Percentiles rank a stretch among this genome's conserved stretches.
Conservation (phyloP, 164 flowering plant genomes). For the Vitis riparia region DNA sequence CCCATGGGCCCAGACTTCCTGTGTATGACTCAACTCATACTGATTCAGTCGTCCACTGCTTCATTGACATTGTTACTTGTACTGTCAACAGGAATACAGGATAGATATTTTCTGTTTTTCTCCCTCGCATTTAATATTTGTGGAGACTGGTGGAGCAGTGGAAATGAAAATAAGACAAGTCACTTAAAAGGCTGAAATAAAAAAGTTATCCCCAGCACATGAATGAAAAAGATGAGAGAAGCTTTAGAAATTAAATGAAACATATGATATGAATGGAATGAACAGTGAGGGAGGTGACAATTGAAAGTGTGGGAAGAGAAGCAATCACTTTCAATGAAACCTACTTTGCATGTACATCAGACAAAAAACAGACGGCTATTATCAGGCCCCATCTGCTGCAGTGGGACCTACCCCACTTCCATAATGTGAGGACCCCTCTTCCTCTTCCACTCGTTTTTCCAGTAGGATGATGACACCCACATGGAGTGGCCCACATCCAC, state of each 20-base stretch:
- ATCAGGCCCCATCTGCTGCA: background rate
- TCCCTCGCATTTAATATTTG: too few species aligned
- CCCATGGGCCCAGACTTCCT: too few species aligned
- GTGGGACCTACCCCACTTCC: conserved; percentile 22
- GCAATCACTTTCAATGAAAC: conserved; percentile 23
- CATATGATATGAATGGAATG: conserved; percentile 6
- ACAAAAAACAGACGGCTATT: conserved; percentile 21
- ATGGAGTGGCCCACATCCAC: conserved; percentile 14
- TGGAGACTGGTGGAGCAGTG: too few species aligned
- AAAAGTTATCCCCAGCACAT: too few species aligned
- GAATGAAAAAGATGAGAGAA: background rate
- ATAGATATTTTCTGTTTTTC: too few species aligned
- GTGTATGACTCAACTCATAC: too few species aligned
- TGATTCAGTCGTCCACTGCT: too few species aligned
- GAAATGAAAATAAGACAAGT: too few species aligned
- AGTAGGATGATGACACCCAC: conserved; percentile 18
- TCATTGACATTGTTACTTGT: too few species aligned
- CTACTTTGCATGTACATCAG: conserved; percentile 22
- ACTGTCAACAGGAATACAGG: too few species aligned
- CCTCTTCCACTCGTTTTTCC: conserved; percentile 5
- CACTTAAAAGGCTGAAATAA: too few species aligned
- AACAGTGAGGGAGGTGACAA: background rate
- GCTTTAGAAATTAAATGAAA: conserved; percentile 16
- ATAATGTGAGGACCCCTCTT: conserved; percentile 3
- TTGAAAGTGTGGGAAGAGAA: too few species aligned